These are phyloP conservation scores for Hypomontagnella monticulosa DNA, from an alignment of 495 filamentous ascomycete genomes.

Conservation along the genomic window DNA sequence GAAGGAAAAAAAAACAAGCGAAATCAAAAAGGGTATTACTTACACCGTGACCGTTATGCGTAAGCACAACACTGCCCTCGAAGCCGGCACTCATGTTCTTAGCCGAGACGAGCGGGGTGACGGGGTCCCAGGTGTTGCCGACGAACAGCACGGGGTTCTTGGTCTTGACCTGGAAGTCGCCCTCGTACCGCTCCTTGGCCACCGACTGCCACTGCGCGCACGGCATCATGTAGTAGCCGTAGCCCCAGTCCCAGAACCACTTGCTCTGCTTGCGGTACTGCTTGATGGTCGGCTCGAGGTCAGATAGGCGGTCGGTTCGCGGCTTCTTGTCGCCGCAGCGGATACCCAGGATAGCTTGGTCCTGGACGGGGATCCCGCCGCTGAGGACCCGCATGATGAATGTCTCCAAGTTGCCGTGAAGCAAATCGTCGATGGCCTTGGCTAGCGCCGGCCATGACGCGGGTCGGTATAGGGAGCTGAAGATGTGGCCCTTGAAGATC, in stretches of 20 bases:
- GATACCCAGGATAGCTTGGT: conserved; percentile 38
- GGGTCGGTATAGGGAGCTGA: conserved; percentile 40
- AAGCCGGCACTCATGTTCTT: conserved; percentile 61
- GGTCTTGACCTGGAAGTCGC: conserved; percentile 53
- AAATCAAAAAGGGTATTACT: conserved; percentile 37
- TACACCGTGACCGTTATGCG: conserved; percentile 65
- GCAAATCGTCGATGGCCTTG: conserved; percentile 16
- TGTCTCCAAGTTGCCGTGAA: conserved; percentile 10
- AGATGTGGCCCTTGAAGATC: conserved; percentile 34
- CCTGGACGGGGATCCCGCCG: conserved; percentile 9
- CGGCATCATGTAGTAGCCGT: conserved; percentile 30
- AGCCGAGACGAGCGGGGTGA: conserved; percentile 59
- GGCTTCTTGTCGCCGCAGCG: conserved; percentile 41
- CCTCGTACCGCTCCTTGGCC: conserved; percentile 55
- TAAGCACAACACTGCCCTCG: conserved; percentile 62
- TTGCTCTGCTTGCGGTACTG: conserved; percentile 14
- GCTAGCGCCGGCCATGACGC: conserved; percentile 4
- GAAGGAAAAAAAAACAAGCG: not conserved
- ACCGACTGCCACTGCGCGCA: conserved; percentile 57
- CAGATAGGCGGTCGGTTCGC: conserved; percentile 25
- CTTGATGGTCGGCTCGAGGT: conserved; percentile 27
- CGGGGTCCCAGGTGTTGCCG: conserved; percentile 54
- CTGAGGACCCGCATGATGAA: not conserved
- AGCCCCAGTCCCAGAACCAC: conserved; percentile 35
- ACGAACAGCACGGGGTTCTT: conserved; percentile 57